Conservation (phyloP, 352 stramenopile genomes). For the Pilasporangium apinafurcum region DNA sequence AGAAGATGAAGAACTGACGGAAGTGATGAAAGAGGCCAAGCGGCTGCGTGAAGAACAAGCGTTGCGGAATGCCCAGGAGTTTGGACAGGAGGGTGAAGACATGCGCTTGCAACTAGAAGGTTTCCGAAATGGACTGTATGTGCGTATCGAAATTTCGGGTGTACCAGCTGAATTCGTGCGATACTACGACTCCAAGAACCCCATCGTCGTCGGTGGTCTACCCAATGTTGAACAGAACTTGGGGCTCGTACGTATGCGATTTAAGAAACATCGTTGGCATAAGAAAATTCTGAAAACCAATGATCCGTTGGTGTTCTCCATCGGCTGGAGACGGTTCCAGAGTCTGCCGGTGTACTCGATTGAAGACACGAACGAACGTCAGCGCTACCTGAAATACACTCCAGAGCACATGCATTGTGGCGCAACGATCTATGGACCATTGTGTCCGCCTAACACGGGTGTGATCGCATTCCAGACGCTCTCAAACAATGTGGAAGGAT, state of each 20-base stretch:
- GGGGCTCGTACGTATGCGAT: conserved; percentile 93
- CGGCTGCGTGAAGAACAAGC: conserved; percentile 76
- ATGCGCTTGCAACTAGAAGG: conserved; percentile 91
- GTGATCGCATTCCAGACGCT: conserved; percentile 97
- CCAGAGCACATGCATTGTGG: conserved; percentile 99
- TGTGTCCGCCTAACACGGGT: conserved; percentile 96
- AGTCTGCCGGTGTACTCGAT: conserved; percentile 98
- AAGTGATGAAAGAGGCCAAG: conserved; percentile 84
- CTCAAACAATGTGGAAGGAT: conserved; percentile 88
- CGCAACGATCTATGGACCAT: conserved; percentile 95
- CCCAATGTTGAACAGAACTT: conserved; percentile 94
- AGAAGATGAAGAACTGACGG: conserved; percentile 82
- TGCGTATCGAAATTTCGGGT: conserved; percentile 94
- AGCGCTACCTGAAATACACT: conserved; percentile 98
- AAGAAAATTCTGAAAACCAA: conserved; percentile 97
- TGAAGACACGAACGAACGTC: conserved; percentile 96
- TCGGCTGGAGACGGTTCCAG: conserved; percentile 99
- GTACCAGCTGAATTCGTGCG: conserved; percentile 95
- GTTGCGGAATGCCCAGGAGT: conserved; percentile 90
- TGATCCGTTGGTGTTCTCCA: conserved; percentile 97
- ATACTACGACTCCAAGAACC: conserved; percentile 88
- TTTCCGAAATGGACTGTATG: conserved; percentile 96
- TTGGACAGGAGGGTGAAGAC: conserved; percentile 92
- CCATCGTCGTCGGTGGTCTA: conserved; percentile 91
- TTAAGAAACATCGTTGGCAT: conserved; percentile 99